Base-by-base conservation (phyloP, 805 yeast species). In the Lipomyces kockii region DNA sequence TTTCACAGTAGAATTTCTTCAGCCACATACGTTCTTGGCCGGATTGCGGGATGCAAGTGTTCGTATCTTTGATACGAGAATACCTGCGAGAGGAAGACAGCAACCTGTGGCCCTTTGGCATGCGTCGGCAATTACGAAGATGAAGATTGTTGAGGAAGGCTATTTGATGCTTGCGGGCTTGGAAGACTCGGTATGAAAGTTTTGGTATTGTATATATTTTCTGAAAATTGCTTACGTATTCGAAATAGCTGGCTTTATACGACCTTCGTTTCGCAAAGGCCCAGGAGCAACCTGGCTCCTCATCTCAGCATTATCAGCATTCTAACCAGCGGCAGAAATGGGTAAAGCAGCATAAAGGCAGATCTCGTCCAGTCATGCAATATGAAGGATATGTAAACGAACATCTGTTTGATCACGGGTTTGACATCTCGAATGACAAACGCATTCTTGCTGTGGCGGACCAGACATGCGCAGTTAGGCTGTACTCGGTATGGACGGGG, bases 101-200 rank as follows among this genome's bases (percentile, higher is more conserved):
- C 63, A 32, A 59, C 63, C 64, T 37, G 46, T 63, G 20, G 25
- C 63, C 34, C 52, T 62, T 25, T 34, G 61, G n/a, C 72, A 66
- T 53, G 63, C 69, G 35, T 59, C 73, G n/a, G 64, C 75, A 2
- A 71, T 74, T 9, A 71, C 76, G 11, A 70, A 74, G 56, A 55
- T 71, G 66, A 69, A 66, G 51, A 46, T 62, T 9, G 54, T 72
- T 12, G 54, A 60, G 9, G 67, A 53, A 29, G 34, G 60, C 25
- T 68, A 67, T 53, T 46, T 74, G 34, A 51, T 73, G 11, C 67
- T 68, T 29, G 67, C 73, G 37, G 77, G 77, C 0, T 64, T 74
- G 3, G 69, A 64, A 14, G 72, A 72, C 37, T 61, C 69, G 5
- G 67, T 74, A 17, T 37, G 68, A 17, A 11, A 2, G 1, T 5